Evolutionary conservation across 345 rosid genomes (phyloP), one percentile per base, ranked within the genome.

Genomic region (Linum trigynum): DNA sequence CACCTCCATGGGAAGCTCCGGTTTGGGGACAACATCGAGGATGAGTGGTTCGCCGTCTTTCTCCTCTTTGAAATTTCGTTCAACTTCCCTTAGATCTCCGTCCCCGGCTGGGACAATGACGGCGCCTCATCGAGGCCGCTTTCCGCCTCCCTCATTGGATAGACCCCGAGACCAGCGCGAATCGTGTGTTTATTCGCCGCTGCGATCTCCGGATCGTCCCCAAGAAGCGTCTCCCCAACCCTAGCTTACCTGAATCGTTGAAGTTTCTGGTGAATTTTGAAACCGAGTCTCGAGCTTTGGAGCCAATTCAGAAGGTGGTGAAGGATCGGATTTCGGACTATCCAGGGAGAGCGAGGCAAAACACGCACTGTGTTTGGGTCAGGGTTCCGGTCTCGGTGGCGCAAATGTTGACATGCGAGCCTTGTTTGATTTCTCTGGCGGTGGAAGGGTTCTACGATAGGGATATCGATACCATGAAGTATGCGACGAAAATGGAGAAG

Each of bases 371-470:
- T 14, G 86, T 80, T 69, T 77, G 95, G 82, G 92, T 84, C 66
- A 77, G 85, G 78, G 84, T 85, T 75, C 98, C 98, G 16, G 71
- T 72, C 14, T 71, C 86, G 0, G 89, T 88, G 14, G 97, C 94
- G 39, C 87, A 69, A 63, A 87, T 90, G 45, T 59, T 92, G 14
- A 86, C 62, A 63, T 80, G 81, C 12, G 90, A 81, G 67, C 90
- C 94, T 1, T 80, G 81, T 41, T 75, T 87, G 57, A 81, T 92
- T 69, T 89, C 98, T 1, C 75, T 89, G 2, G 94, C 88, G 0
- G 98, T 87, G 32, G 96, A 90, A 67, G 97, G 92, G 11, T 90
- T 92, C 58, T 92, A 92, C 65, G 97, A 92, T 59, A 83, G 98
- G 51, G 98, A 92, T 60, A 69, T 88, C 5, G 97, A 92, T 75